Base-by-base conservation (phyloP, 73 alveolate species). In the Effrenium voratum region DNA sequence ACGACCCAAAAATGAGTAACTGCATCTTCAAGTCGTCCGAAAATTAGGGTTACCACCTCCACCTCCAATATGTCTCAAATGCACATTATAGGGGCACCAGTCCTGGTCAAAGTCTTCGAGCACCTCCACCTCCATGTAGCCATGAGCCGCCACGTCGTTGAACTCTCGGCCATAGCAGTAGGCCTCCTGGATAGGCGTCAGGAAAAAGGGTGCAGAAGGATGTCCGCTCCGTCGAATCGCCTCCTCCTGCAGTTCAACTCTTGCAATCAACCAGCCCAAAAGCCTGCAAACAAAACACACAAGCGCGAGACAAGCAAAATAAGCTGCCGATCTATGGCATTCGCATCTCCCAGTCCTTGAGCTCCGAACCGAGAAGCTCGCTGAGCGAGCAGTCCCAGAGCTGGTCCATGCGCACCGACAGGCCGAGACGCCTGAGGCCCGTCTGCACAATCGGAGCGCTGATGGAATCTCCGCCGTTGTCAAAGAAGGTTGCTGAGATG, bases 101-200 rank as follows among this genome's bases (percentile, higher is more conserved):
- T n/a, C n/a, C n/a, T 15, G 15, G 63, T 77, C 88, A 41, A 77
- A 43, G 63, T 45, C 88, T 5, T 6, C 41, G 22, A 5, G 16
- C 38, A 45, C 88, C 38, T 77, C 88, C 30, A 77, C 88, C n/a
- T 77, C 88, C 26, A 77, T 5, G 63, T 77, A 77, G 43, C 88
- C 88, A 43, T 77, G 88, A 16, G 88, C 88, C 3, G 88, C 38
- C 59, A 77, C 63, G 40, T 66, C 88, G 28, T 24, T 28, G 66
- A 43, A 36, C 38, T 40, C 88, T 5, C 88, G 88, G 38, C 88
- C 88, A 60, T 34, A 43, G 1, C 8, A 30, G 28, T 77, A 77
- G 36, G 88, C 88, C 63, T 77, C 88, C 41, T 77, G 88, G 36
- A 77, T 77, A 3, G 88, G 59, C 26, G 88, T 77, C 44, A 77